Base-by-base conservation (phyloP, 345 rosid genomes). In the Corchorus capsularis region DNA sequence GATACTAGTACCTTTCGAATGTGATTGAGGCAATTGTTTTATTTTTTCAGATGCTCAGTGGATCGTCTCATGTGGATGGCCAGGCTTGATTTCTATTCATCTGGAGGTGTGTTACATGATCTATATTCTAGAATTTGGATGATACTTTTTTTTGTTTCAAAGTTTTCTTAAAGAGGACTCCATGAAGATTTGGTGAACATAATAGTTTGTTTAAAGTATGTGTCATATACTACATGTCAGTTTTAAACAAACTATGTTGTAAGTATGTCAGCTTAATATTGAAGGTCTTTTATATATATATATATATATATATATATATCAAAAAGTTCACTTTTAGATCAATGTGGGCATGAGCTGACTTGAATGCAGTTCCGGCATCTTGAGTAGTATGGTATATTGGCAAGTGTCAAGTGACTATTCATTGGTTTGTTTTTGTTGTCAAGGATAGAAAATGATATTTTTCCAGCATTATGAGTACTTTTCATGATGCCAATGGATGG, bases 21-120 rank as follows among this genome's bases (percentile, higher is more conserved):
- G 39, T 2, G 14, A 34, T 22, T 6, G 50, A 49, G 46, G n/a
- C 15, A 13, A 34, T 70, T 63, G 22, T 59, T 15, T 66, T 75
- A 77, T 78, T 14, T 46, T 27, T 65, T 68, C 85, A 93, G 95
- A 84, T 76, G 80, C 91, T 71, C 87, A 84, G 80, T 81, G 73
- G 66, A 82, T 91, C 69, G 89, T 93, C 81, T 89, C 95, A 60
- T 27, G 55, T 32, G 92, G 92, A 80, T 93, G 98, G 98, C 91
- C 91, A 0, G 94, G 98, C 72, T 78, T 93, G 87, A 81, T 78
- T 63, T 82, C 83, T 73, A 76, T 91, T 71, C 93, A 84, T 77
- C 83, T 93, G 45, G 93, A 93, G 98, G 97, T 93, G 80, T 78
- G 75, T 81, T 27, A 27, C 55, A 20, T 62, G 16, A 16, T 63